These are phyloP conservation scores for Phytophthora fragariaefolia DNA, from an alignment of 352 stramenopile species.

Conservation along the genomic window DNA sequence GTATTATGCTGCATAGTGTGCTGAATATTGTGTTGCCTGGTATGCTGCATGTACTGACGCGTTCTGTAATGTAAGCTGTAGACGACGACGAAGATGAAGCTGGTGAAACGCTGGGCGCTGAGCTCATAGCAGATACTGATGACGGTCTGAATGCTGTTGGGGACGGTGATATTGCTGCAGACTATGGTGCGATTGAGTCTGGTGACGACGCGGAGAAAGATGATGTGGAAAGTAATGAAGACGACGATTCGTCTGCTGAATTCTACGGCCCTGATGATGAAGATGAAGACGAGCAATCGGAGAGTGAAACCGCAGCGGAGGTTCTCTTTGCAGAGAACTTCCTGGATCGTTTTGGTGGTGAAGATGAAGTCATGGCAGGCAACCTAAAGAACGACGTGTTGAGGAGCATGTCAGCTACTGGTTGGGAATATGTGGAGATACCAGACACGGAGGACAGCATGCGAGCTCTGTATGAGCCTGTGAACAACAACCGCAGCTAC, in stretches of 20 bases:
- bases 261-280: too few relatives aligned
- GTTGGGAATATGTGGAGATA: not conserved
- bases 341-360: not conserved
- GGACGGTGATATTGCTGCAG: too few relatives aligned
- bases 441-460: not conserved
- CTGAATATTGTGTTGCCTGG: not conserved
- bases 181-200: not conserved
- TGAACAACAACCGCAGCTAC: conserved; percentile 2
- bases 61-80: not conserved
- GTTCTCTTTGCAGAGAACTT: not conserved
- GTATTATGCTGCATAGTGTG: not conserved
- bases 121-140: too few relatives aligned
- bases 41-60: conserved; percentile 3
- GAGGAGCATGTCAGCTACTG: not conserved
- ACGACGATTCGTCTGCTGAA: not conserved
- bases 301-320: not conserved
- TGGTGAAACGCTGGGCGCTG: too few relatives aligned
- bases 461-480: conserved; percentile 8
- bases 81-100: conserved; percentile 9
- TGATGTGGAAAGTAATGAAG: too few relatives aligned
- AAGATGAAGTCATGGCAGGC: not conserved
- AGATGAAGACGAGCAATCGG: not conserved
- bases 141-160: too few relatives aligned
- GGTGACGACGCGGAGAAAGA: not conserved
- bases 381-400: not conserved